Evolutionary conservation across 169 alveolate species (phyloP).

Genomic region (Cryptosporidium meleagridis): DNA sequence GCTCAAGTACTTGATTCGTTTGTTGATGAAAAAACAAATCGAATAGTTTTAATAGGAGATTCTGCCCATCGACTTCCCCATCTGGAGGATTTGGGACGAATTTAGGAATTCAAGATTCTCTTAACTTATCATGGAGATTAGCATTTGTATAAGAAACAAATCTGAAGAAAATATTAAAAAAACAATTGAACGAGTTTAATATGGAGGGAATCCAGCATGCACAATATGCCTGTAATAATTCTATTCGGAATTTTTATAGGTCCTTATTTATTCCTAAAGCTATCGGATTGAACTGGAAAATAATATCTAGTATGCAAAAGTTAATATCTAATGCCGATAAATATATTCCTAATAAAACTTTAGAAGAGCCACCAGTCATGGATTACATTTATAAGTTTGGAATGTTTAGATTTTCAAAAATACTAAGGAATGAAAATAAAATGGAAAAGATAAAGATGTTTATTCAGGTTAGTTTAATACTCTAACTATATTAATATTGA

Average conservation of each 20-base stretch:
- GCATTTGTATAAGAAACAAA: conserved; percentile 1
- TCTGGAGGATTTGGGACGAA: conserved; percentile 95
- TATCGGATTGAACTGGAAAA: conserved; percentile 76
- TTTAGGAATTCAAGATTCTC: conserved; percentile 91
- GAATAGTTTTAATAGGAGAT: conserved; percentile 89
- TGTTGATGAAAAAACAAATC: conserved; percentile 77
- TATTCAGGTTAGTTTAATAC: conserved; percentile 3
- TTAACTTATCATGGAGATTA: conserved; percentile 84
- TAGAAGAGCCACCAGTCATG: not conserved
- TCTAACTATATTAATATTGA: not conserved
- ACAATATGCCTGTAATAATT: conserved; percentile 67
- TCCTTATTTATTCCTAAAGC: conserved; percentile 72
- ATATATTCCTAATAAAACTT: not conserved
- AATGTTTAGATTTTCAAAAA: not conserved
- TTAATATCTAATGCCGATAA: not conserved
- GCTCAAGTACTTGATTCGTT: conserved; percentile 80
- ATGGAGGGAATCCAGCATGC: conserved; percentile 13
- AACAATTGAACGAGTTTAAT: not conserved
- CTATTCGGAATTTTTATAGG: conserved; percentile 75
- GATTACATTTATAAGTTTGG: not conserved
- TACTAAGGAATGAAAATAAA: not conserved
- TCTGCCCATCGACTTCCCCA: conserved; percentile 94
- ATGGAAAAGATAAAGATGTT: not conserved
- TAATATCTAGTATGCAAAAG: not conserved
- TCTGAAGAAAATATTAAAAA: not conserved